A percentile compares a stretch with the other conserved stretches of the same genome.
Conservation (phyloP, 192 early-diverging fungal species). For the Tieghemiomyces parasiticus region DNA sequence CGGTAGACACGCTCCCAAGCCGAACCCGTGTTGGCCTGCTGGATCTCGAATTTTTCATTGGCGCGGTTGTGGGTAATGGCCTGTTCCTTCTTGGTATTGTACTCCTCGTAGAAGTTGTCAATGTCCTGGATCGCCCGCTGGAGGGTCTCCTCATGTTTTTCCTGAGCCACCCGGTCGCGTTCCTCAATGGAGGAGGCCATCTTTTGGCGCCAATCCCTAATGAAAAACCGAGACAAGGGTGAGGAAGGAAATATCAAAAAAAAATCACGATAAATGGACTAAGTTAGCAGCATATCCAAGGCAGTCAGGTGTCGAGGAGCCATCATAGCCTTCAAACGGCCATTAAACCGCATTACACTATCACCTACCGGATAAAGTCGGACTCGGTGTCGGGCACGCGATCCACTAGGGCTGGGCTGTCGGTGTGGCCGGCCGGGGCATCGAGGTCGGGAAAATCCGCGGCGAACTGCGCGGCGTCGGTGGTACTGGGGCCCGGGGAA, state of each 20-base stretch:
- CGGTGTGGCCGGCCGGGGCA: background rate
- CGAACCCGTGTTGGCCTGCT: conserved; percentile 37
- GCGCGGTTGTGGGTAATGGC: conserved; percentile 45
- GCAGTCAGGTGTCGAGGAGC: too few relatives aligned
- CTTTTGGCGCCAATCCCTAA: conserved; percentile 48
- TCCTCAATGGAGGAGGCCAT: conserved; percentile 35
- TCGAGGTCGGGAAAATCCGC: conserved; percentile 3
- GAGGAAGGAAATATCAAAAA: too few relatives aligned
- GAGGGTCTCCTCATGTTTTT: conserved; percentile 39
- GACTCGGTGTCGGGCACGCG: conserved; percentile 23
- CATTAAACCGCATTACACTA: too few relatives aligned
- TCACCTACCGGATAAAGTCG: conserved; percentile 22
- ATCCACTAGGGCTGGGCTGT: conserved; percentile 16
- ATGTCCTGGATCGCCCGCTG: conserved; percentile 43
- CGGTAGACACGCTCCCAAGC: conserved; percentile 60
- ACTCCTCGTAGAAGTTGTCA: conserved; percentile 69
- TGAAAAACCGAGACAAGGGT: too few relatives aligned
- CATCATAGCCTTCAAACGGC: too few relatives aligned
- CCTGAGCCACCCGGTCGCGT: conserved; percentile 37
- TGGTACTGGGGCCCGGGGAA: background rate
- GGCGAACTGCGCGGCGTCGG: background rate
- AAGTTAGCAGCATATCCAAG: too few relatives aligned
- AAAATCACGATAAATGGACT: too few relatives aligned
- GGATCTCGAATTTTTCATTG: conserved; percentile 27
- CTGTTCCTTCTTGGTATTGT: conserved; percentile 55